A percentile compares a stretch with the other conserved stretches of the same genome.
Evolutionary conservation across 2,329 filamentous ascomycete species (phyloP).

Genomic region (Rhynchosporium graminicola): DNA sequence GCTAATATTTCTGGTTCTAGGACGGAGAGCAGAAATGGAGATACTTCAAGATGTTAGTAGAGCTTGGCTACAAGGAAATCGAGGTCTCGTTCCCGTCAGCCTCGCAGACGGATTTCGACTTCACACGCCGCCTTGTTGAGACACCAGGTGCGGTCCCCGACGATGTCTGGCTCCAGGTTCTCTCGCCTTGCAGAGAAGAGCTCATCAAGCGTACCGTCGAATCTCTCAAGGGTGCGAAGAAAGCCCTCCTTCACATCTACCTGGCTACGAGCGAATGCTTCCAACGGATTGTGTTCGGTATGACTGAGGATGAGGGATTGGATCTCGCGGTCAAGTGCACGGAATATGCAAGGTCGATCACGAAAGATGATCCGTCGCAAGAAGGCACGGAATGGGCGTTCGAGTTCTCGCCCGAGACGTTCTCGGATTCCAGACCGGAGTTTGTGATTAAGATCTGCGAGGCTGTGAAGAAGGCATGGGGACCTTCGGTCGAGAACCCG

Average conservation of each 20-base stretch:
- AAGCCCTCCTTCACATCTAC: constrained; percentile 93
- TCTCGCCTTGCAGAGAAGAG: constrained; percentile 88
- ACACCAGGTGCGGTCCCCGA: constrained; percentile 82
- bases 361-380: constrained; percentile 70
- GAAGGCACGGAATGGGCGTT: constrained; percentile 70
- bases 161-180: constrained; percentile 88
- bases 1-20: constrained; percentile 45
- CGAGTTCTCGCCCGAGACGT: constrained; percentile 84
- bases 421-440: constrained; percentile 86
- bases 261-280: constrained; percentile 96
- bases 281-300: constrained; percentile 85
- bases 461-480: constrained; percentile 94
- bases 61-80: constrained; percentile 96
- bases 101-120: constrained; percentile 94
- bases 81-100: constrained; percentile 95
- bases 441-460: constrained; percentile 84
- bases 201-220: constrained; percentile 89
- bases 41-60: constrained; percentile 92
- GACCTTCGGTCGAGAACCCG: constrained; percentile 71
- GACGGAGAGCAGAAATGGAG: constrained; percentile 92
- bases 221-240: constrained; percentile 84
- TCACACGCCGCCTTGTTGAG: constrained; percentile 82
- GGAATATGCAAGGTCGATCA: constrained; percentile 83
- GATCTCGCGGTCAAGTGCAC: constrained; percentile 84
- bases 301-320: constrained; percentile 78